These are phyloP conservation scores for Zymoseptoria crescenta DNA, from an alignment of 2,329 filamentous ascomycete species.

Conservation along the genomic window DNA sequence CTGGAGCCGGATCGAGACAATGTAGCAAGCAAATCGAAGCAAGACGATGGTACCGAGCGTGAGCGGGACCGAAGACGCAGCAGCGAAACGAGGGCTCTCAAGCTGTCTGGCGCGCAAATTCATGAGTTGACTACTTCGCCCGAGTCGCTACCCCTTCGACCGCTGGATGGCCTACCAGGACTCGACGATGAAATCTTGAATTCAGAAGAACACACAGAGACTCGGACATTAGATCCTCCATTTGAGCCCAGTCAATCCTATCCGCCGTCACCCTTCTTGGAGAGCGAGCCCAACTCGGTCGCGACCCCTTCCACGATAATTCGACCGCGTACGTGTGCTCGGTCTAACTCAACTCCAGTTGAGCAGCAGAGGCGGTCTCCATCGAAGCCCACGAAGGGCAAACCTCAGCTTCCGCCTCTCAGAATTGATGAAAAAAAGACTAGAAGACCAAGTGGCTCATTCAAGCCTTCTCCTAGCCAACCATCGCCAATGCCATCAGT, in stretches of 20 bases:
- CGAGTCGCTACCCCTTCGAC: conserved; percentile 15
- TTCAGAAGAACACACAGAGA: not conserved
- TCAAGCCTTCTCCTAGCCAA: conserved; percentile 27
- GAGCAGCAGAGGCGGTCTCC: conserved; percentile 11
- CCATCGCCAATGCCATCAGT: conserved; percentile 43
- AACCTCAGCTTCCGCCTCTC: conserved; percentile 12
- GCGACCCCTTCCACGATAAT: conserved; percentile 2
- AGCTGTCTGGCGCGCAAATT: conserved; percentile 11
- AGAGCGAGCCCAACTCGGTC: conserved; percentile 4
- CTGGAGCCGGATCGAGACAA: not conserved
- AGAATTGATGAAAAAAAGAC: conserved; percentile 25
- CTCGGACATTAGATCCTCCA: not conserved
- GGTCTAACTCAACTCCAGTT: conserved; percentile 8
- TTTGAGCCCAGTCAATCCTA: not conserved
- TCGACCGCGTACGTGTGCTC: not conserved
- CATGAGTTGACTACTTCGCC: conserved; percentile 15
- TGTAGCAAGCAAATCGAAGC: not conserved
- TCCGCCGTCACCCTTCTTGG: conserved; percentile 1
- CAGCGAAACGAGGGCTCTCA: conserved; percentile 14
- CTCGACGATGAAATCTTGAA: not conserved
- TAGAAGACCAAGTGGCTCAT: conserved; percentile 19
- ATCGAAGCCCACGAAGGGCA: conserved; percentile 7
- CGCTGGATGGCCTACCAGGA: conserved; percentile 6
- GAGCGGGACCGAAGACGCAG: conserved; percentile 6
- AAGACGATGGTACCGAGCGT: not conserved